These are phyloP conservation scores for Boletus tomentosulus DNA, from an alignment of 768 basidiomycete genomes.

Conservation along the genomic window DNA sequence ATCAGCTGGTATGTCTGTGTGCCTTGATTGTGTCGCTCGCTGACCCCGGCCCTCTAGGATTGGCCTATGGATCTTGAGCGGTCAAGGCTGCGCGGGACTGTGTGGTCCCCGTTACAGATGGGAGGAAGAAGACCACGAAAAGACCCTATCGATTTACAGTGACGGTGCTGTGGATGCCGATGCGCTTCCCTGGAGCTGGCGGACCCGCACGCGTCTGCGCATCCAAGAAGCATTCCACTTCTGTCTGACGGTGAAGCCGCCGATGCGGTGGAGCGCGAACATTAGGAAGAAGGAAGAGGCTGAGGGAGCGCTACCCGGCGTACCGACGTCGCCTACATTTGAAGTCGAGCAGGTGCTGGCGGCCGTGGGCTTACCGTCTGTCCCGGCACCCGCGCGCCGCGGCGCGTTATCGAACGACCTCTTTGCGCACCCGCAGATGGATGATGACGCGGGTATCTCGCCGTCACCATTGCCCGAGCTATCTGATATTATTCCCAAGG, in stretches of 20 bases:
- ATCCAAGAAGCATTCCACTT: slow-evolving; percentile 81
- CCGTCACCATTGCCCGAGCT: slow-evolving; percentile 29
- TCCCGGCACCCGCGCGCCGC: slow-evolving; percentile 52
- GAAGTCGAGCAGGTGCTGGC: slow-evolving; percentile 57
- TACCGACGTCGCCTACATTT: slow-evolving; percentile 33
- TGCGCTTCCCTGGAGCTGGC: slow-evolving; percentile 77
- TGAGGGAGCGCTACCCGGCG: slow-evolving; percentile 22
- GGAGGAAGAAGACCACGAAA: slow-evolving; percentile 77
- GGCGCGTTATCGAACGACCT: slow-evolving; percentile 60
- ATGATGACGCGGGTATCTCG: slow-evolving; percentile 23
- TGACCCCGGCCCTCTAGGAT: slow-evolving; percentile 40
- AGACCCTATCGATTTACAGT: slow-evolving; percentile 47
- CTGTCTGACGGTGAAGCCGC: slow-evolving; percentile 50
- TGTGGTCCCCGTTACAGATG: slow-evolving; percentile 80
- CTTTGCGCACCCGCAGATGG: slow-evolving; percentile 48
- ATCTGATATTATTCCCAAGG: slow-evolving; percentile 42
- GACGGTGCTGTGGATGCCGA: slow-evolving; percentile 41
- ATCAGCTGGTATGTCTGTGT: slow-evolving; percentile 52
- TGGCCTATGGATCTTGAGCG: slow-evolving; percentile 76
- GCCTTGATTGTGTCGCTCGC: neutral
- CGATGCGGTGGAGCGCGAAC: slow-evolving; percentile 33
- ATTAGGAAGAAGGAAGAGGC: slow-evolving; percentile 31
- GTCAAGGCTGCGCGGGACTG: slow-evolving; percentile 72
- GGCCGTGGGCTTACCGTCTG: slow-evolving; percentile 48
- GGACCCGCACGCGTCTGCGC: slow-evolving; percentile 61